Percentiles rank a stretch among this genome's conserved stretches.
Conservation (phyloP, 371 early-diverging fungal species). For the Basidiobolus meristosporus region DNA sequence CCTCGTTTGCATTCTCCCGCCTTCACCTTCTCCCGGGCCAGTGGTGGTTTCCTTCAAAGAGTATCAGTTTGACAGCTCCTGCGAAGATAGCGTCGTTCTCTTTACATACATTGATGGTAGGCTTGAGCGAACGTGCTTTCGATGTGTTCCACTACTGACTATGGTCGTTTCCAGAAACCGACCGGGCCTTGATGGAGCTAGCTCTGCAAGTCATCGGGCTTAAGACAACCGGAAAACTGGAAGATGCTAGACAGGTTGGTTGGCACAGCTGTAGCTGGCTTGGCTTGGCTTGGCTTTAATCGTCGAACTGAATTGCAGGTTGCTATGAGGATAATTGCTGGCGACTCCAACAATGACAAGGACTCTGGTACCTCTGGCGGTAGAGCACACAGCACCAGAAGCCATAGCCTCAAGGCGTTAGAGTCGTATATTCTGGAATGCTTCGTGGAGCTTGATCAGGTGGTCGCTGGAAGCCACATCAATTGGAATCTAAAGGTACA, state of each 20-base stretch:
- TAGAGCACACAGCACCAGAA: slow-evolving; percentile 3
- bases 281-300: too few species aligned
- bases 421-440: neutral
- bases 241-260: slow-evolving; percentile 47
- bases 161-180: slow-evolving; percentile 39
- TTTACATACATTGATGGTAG: slow-evolving; percentile 31
- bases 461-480: too few species aligned
- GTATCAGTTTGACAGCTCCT: slow-evolving; percentile 10
- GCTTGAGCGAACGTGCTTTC: neutral
- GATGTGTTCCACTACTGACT: neutral
- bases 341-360: slow-evolving; percentile 20
- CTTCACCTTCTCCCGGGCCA: slow-evolving; percentile 47
- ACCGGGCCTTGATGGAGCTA: slow-evolving; percentile 70
- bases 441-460: too few species aligned
- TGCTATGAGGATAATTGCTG: slow-evolving; percentile 58
- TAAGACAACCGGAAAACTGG: slow-evolving; percentile 57
- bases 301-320: too few species aligned
- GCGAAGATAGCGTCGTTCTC: slow-evolving; percentile 24
- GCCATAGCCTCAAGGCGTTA: neutral
- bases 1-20: slow-evolving; percentile 67
- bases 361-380: slow-evolving; percentile 4
- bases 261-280: too few species aligned
- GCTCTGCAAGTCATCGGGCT: slow-evolving; percentile 74
- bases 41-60: slow-evolving; percentile 63
- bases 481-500: too few species aligned